phyloP scores from a whole-genome alignment of 1,139 yeast species.

The Kodamaea sp. region DNA sequence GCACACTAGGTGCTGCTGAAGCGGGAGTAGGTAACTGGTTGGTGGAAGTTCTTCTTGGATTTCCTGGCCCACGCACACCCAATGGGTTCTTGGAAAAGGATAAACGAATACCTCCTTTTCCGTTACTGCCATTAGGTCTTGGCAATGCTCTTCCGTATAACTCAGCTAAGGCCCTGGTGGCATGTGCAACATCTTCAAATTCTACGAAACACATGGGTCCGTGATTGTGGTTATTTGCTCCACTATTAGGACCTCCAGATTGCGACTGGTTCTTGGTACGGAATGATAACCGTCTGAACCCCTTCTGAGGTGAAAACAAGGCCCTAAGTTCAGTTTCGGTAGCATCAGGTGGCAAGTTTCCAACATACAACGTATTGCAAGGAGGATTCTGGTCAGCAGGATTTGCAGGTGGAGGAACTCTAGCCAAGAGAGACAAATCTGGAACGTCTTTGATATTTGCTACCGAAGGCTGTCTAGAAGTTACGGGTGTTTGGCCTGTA shows the following conservation, averaged over 20 bases:
- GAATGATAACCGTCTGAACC: constrained; percentile 89
- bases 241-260: constrained; percentile 25
- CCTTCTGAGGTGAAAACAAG: constrained; percentile 84
- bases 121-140: constrained; percentile 63
- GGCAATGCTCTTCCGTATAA: constrained; percentile 85
- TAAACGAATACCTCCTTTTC: constrained; percentile 91
- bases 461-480: constrained; percentile 12
- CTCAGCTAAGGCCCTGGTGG: constrained; percentile 91
- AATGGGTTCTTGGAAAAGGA: constrained; percentile 94
- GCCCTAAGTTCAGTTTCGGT: constrained; percentile 90
- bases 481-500: constrained; percentile 11
- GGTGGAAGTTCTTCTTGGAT: constrained; percentile 45
- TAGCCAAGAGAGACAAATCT: constrained; percentile 68
- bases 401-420: constrained; percentile 94
- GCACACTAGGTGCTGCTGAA: constrained; percentile 10
- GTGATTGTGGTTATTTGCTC: constrained; percentile 50
- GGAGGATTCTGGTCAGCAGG: constrained; percentile 99
- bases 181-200: constrained; percentile 92
- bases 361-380: constrained; percentile 94
- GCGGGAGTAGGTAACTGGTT: constrained; percentile 28
- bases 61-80: constrained; percentile 82
- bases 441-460: constrained; percentile 48
- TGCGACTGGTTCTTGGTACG: constrained; percentile 64
- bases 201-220: constrained; percentile 99
- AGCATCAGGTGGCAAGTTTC: constrained; percentile 96